A percentile compares a stretch with the other conserved stretches of the same genome.
phyloP scores from a whole-genome alignment of 2,329 filamentous ascomycete species.

The Aureobasidium subglaciale region DNA sequence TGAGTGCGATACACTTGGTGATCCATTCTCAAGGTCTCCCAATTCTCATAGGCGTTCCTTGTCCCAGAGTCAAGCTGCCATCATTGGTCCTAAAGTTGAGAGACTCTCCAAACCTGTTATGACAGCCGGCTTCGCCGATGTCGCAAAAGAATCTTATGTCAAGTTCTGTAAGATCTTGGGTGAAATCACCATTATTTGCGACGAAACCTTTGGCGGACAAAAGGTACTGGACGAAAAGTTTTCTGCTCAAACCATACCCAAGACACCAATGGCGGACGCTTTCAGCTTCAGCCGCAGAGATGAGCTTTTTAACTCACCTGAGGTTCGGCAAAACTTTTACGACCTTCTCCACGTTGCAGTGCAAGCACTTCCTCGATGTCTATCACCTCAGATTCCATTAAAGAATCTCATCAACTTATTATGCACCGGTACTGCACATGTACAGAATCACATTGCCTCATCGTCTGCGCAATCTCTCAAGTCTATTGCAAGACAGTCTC shows the following conservation, averaged over 20 bases:
- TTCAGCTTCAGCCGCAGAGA: slow-evolving; percentile 86
- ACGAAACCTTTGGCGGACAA: slow-evolving; percentile 94
- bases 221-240: slow-evolving; percentile 95
- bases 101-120: slow-evolving; percentile 59
- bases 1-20: slow-evolving; percentile 38
- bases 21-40: slow-evolving; percentile 32
- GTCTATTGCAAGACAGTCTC: slow-evolving; percentile 85
- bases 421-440: slow-evolving; percentile 93
- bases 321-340: slow-evolving; percentile 91
- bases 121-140: slow-evolving; percentile 59
- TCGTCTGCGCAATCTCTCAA: slow-evolving; percentile 92
- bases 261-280: slow-evolving; percentile 89
- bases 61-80: slow-evolving; percentile 27
- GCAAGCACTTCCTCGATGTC: slow-evolving; percentile 86
- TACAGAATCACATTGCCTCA: slow-evolving; percentile 82
- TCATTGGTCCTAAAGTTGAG: slow-evolving; percentile 49
- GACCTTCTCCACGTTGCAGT: slow-evolving; percentile 92
- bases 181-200: slow-evolving; percentile 92
- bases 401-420: slow-evolving; percentile 89
- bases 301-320: slow-evolving; percentile 62
- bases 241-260: slow-evolving; percentile 71
- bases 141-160: slow-evolving; percentile 75
- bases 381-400: slow-evolving; percentile 85
- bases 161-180: slow-evolving; percentile 92
- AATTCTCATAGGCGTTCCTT: slow-evolving; percentile 29